Evolutionary conservation across 768 basidiomycete genomes (phyloP).

Genomic region (Gautieria morchelliformis): DNA sequence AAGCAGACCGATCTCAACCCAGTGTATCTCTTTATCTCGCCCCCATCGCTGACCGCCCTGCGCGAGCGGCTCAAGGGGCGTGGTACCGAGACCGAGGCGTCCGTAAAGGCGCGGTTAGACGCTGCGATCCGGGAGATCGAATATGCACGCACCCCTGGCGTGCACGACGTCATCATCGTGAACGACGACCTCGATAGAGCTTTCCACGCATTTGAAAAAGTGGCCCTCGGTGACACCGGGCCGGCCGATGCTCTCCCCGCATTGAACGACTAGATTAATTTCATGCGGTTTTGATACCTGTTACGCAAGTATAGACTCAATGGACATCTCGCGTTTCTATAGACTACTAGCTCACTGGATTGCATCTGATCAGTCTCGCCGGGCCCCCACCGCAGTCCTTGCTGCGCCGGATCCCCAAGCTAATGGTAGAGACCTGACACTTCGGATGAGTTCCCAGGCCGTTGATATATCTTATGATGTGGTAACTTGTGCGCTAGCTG

Average conservation of each 20-base stretch:
- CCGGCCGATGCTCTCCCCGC: conserved; percentile 57
- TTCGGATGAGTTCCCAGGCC: no score
- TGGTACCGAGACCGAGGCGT: conserved; percentile 73
- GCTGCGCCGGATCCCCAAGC: no score
- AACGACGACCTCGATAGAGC: conserved; percentile 86
- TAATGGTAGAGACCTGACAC: no score
- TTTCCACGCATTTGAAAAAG: conserved; percentile 62
- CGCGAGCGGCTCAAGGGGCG: conserved; percentile 62
- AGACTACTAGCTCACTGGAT: no score
- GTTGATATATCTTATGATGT: no score
- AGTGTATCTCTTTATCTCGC: conserved; percentile 86
- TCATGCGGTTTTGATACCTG: no score
- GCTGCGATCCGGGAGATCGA: conserved; percentile 74
- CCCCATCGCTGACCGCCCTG: conserved; percentile 68
- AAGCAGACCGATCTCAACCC: conserved; percentile 76
- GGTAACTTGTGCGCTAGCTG: no score
- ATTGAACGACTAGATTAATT: conserved; percentile 18
- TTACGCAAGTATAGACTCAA: no score
- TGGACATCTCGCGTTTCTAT: no score
- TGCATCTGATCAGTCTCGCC: no score
- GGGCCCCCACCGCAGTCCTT: no score
- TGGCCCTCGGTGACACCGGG: conserved; percentile 62
- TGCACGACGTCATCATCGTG: conserved; percentile 77
- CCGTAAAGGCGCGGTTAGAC: conserved; percentile 63
- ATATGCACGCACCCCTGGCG: conserved; percentile 67